A percentile compares a stretch with the other conserved stretches of the same genome.
phyloP scores from a whole-genome alignment of 179 eudicot genomes.

The Beta macrorhiza region DNA sequence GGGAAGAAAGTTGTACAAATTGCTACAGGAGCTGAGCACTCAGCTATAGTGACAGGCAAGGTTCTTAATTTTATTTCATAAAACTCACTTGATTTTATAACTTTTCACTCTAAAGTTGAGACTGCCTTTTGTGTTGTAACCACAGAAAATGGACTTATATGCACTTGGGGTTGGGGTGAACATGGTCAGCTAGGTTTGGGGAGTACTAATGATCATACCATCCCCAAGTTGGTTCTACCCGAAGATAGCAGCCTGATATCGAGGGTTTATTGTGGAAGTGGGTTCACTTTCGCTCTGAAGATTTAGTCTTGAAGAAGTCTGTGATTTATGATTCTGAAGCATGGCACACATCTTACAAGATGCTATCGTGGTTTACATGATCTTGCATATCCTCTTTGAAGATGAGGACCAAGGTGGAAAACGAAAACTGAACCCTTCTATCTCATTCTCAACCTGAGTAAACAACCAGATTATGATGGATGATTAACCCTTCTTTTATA shows the following conservation, averaged over 20 bases:
- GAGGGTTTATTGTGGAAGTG: constrained; percentile 76
- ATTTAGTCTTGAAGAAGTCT: constrained; percentile 11
- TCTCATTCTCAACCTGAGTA: not conserved
- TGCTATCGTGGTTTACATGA: not conserved
- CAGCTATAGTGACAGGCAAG: constrained; percentile 67
- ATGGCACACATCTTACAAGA: not conserved
- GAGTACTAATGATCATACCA: constrained; percentile 48
- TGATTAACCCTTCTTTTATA: not conserved
- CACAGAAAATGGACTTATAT: constrained; percentile 56
- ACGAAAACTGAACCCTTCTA: not conserved
- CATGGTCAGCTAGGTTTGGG: constrained; percentile 97
- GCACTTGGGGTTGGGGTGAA: constrained; percentile 99
- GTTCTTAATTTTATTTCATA: not conserved
- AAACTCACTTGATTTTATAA: not conserved
- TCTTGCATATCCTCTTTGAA: not conserved
- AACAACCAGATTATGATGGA: not conserved
- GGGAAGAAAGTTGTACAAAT: constrained; percentile 47
- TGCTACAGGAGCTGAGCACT: constrained; percentile 92
- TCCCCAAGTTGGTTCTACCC: constrained; percentile 52
- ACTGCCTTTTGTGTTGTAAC: constrained; percentile 2
- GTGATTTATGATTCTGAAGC: not conserved
- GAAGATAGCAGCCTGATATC: constrained; percentile 19
- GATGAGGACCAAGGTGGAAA: not conserved
- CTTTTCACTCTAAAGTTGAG: not conserved
- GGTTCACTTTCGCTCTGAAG: constrained; percentile 59